Base-by-base conservation (phyloP, 768 basidiomycete species). In the Tephrocybe sp. region DNA sequence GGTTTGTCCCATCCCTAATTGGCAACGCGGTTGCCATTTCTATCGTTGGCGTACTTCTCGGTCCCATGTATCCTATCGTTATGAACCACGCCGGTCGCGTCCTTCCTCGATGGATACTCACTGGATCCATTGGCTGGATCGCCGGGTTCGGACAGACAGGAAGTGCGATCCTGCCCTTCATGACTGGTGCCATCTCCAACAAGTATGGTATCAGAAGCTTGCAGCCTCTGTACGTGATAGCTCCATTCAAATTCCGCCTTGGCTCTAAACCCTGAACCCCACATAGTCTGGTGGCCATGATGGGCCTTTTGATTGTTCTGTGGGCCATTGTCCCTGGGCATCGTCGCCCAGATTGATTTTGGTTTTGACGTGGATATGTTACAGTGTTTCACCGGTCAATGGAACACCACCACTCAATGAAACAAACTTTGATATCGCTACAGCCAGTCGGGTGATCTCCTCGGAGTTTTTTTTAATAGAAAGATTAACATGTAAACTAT, bases 41-140 rank as follows among this genome's bases (percentile, higher is more conserved):
- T 2, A 57, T 88, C 40, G 68, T 88, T 14, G 89, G 88, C 15
- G 42, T 89, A 8, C 65, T 89, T 20, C 71, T 91, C n/a, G 89
- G 87, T 0, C 88, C 87, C 2, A 80, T 90, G 70, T 90, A 85
- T 61, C 86, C 86, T 1, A 79, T 88, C 38, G 74, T 81, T 8
- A 83, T 93, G 81, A 88, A 86, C 61, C 79, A 87, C 38, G 71
- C 85, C 1, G 78, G 82, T 5, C 75, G 81, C 1, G 73, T 91
- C 46, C 66, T 94, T 8, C 92, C 91, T 5, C 74, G 75, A 7
- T 85, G 84, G 77, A 73, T 93, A 8, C 73, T 90, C 23, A 79
- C 75, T 39, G 80, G 77, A 20, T 75, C 82, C 10, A 82, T 86
- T 30, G 85, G 84, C 8, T 86, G 83, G 84, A 83, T 85, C 25